Percentiles rank a stretch among this genome's conserved stretches.
These are phyloP conservation scores for Aspergillus clavatus DNA, from an alignment of 2,329 filamentous ascomycete species.

Conservation along the genomic window DNA sequence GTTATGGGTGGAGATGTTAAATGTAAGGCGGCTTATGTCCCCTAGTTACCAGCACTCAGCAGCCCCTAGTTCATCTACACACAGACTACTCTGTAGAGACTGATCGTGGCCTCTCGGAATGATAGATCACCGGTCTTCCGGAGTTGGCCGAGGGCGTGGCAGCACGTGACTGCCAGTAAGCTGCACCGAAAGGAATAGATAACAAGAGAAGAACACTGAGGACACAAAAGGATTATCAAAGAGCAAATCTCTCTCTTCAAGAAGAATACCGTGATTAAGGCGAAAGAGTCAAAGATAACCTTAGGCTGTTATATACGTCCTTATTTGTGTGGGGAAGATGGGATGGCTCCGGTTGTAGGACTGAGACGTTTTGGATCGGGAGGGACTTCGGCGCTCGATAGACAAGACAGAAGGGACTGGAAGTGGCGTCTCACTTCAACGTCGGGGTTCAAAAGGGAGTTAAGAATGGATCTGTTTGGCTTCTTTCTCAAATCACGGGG, in stretches of 20 bases:
- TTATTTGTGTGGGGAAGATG: conserved; percentile 6
- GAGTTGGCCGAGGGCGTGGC: neutral
- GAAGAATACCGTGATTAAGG: no score
- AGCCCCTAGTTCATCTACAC: no score
- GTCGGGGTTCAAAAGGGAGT: conserved; percentile 2
- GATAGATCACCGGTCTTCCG: neutral
- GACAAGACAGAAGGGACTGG: conserved; percentile 7
- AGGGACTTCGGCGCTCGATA: conserved; percentile 15
- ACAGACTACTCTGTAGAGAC: no score
- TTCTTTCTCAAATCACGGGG: conserved; percentile 9
- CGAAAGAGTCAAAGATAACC: neutral
- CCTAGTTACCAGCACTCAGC: no score
- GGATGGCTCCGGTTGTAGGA: conserved; percentile 8
- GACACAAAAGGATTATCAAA: no score
- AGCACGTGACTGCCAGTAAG: neutral
- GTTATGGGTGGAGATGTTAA: no score
- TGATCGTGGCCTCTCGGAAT: neutral
- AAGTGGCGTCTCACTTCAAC: conserved; percentile 9
- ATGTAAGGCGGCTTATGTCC: no score
- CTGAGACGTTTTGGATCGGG: conserved; percentile 14
- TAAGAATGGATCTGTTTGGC: conserved; percentile 3
- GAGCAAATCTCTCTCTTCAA: no score
- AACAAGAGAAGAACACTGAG: no score
- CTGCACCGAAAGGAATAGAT: no score
- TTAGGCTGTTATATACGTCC: conserved; percentile 7